phyloP scores from a whole-genome alignment of 2,329 filamentous ascomycete species.

The Drechslerella coelobrocha region DNA sequence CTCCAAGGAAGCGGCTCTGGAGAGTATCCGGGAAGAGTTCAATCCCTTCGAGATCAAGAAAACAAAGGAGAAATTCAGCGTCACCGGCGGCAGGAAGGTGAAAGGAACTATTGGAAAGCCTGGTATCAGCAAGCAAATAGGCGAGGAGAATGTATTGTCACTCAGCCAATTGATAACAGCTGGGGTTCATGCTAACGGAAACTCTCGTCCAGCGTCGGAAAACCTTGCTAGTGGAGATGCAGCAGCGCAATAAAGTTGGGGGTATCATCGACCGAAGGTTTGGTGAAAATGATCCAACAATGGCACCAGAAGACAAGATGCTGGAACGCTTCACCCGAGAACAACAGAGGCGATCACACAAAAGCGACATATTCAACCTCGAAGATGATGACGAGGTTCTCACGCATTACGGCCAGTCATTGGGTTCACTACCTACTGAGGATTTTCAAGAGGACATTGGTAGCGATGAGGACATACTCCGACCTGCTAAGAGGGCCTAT shows the following conservation, averaged over 20 bases:
- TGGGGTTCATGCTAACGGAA: constrained; percentile 10
- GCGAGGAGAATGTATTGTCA: constrained; percentile 76
- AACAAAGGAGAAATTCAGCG: constrained; percentile 53
- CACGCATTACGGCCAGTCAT: constrained; percentile 81
- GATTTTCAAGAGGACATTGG: constrained; percentile 82
- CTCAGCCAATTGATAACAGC: no score
- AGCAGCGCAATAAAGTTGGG: constrained; percentile 85
- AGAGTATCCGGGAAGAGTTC: constrained; percentile 90
- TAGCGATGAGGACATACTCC: constrained; percentile 67
- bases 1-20: constrained; percentile 77
- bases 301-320: constrained; percentile 92
- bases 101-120: constrained; percentile 69
- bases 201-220: constrained; percentile 68
- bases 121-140: constrained; percentile 80
- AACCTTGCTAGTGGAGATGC: constrained; percentile 88
- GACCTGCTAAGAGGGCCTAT: constrained; percentile 63
- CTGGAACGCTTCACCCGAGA: constrained; percentile 88
- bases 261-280: constrained; percentile 92
- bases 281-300: constrained; percentile 90
- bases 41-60: constrained; percentile 93
- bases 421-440: constrained; percentile 69
- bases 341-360: constrained; percentile 66
- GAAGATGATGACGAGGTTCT: constrained; percentile 80
- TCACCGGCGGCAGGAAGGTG: constrained; percentile 60
- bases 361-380: constrained; percentile 82